Evolutionary conservation across 257 asterid genomes (phyloP).

Genomic region (Asclepias syriaca): DNA sequence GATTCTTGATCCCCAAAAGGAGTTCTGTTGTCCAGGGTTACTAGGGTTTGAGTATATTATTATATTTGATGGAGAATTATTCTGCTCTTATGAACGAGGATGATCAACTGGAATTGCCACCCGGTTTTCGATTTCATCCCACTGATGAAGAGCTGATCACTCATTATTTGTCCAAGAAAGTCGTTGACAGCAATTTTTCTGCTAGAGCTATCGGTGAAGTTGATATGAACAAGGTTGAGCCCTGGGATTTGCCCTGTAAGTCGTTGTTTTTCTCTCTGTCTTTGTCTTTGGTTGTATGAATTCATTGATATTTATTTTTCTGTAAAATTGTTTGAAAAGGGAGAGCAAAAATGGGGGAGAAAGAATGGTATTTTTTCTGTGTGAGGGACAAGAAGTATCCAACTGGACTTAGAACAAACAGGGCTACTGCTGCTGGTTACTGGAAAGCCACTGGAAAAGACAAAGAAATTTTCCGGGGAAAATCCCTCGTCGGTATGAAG

Average conservation of each 20-base stretch:
- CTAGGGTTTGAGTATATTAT: not conserved
- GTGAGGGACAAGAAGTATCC: conserved; percentile 76
- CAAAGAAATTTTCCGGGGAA: conserved; percentile 48
- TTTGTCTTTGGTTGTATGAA: not conserved
- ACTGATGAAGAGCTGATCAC: conserved; percentile 77
- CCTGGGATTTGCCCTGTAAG: conserved; percentile 81
- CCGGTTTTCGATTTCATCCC: conserved; percentile 81
- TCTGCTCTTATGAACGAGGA: conserved; percentile 22
- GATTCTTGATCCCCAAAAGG: not conserved
- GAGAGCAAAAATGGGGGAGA: conserved; percentile 67
- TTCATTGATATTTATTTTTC: no score
- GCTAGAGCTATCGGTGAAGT: conserved; percentile 66
- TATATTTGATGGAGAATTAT: conserved; percentile 32
- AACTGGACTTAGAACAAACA: conserved; percentile 61
- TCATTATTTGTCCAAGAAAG: conserved; percentile 56
- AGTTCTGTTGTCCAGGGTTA: not conserved
- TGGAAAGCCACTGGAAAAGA: conserved; percentile 96
- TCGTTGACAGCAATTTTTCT: conserved; percentile 36
- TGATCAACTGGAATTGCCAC: conserved; percentile 50
- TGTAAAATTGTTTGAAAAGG: conserved; percentile 28
- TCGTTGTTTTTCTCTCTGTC: not conserved
- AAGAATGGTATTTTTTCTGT: conserved; percentile 81
- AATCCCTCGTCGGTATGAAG: conserved; percentile 60
- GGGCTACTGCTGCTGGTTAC: conserved; percentile 72
- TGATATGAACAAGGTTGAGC: conserved; percentile 75